A percentile compares a stretch with the other conserved stretches of the same genome.
These are phyloP conservation scores for Trifolium pratense DNA, from an alignment of 306 rosid genomes.

Conservation along the genomic window DNA sequence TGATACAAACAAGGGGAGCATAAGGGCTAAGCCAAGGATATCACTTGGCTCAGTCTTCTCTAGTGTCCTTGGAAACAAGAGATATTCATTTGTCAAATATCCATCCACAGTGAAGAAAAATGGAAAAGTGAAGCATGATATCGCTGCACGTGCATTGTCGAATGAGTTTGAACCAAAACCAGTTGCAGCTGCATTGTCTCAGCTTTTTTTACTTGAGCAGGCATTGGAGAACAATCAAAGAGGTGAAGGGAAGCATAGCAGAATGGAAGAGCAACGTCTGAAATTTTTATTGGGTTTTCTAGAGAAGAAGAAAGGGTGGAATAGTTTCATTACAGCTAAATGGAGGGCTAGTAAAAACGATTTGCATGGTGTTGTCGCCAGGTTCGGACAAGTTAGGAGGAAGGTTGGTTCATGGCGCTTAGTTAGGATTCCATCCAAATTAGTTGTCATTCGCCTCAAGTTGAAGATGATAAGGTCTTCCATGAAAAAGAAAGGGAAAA, in stretches of 20 bases:
- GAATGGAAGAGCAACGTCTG: constrained; percentile 1
- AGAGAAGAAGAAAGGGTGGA: constrained; percentile 24
- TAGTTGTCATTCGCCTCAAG: constrained; percentile 33
- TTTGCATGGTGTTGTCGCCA: background rate
- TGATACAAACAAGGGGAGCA: background rate
- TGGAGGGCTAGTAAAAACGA: background rate
- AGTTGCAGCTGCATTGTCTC: constrained; percentile 32
- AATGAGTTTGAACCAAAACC: constrained; percentile 14
- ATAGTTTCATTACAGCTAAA: background rate
- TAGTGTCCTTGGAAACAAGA: constrained; percentile 32
- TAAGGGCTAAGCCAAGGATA: constrained; percentile 26
- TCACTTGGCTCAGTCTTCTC: constrained; percentile 26
- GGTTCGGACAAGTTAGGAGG: constrained; percentile 24
- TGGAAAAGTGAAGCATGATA: background rate
- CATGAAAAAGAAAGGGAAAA: constrained; percentile 25
- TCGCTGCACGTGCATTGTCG: background rate
- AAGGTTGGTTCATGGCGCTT: constrained; percentile 40
- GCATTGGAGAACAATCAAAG: background rate
- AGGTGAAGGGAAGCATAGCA: constrained; percentile 12
- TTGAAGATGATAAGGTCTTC: constrained; percentile 38
- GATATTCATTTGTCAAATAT: constrained; percentile 18
- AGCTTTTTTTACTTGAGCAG: constrained; percentile 33
- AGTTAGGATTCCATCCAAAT: constrained; percentile 33
- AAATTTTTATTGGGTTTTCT: constrained; percentile 33
- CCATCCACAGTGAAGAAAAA: constrained; percentile 28